These are phyloP conservation scores for Tetrahymena malaccensis DNA, from an alignment of 73 alveolate species.

Conservation along the genomic window DNA sequence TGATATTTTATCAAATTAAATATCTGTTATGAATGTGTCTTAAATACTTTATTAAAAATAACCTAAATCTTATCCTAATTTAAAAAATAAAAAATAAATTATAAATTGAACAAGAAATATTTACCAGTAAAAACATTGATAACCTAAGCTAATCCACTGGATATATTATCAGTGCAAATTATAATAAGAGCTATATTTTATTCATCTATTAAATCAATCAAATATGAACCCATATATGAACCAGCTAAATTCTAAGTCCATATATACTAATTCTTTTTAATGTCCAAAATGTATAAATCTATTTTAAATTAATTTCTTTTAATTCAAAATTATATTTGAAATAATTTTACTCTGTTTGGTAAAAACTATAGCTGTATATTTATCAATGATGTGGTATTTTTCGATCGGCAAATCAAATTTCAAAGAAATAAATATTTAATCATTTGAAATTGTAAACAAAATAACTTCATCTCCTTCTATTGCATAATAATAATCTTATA, in stretches of 20 bases:
- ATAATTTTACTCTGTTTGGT: not conserved
- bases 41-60: not conserved
- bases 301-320: no score
- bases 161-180: not conserved
- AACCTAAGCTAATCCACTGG: not conserved
- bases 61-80: not conserved
- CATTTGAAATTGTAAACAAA: not conserved
- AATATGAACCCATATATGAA: not conserved
- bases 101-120: not conserved
- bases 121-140: not conserved
- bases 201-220: not conserved
- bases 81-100: not conserved
- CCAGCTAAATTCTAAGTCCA: not conserved
- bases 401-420: not conserved
- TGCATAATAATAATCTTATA: not conserved
- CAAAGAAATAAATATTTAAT: no score
- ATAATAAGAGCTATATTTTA: not conserved
- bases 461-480: not conserved
- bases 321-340: no score
- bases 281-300: not conserved
- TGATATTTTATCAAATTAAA: not conserved
- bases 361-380: not conserved
- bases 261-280: not conserved
- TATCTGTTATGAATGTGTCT: not conserved
- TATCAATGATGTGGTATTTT: not conserved